Evolutionary conservation across 2,329 filamentous ascomycete species (phyloP).

Genomic region (Fusarium agapanthi): DNA sequence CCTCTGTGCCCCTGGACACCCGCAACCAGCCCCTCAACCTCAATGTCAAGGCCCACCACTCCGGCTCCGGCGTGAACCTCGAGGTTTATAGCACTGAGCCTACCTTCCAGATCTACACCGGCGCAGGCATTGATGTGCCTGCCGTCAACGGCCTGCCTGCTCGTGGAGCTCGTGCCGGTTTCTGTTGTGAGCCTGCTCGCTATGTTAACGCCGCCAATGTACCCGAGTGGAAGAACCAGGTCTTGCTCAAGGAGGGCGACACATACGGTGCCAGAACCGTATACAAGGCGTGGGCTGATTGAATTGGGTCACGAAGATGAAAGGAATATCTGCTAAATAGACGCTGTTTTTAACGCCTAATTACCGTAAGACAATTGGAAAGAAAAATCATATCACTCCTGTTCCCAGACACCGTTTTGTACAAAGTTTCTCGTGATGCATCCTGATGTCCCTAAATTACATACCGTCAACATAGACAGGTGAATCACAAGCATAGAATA

Average conservation of each 20-base stretch:
- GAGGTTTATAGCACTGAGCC: constrained; percentile 93
- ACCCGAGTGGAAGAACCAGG: constrained; percentile 80
- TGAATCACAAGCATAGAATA: background rate
- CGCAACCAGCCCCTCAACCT: constrained; percentile 68
- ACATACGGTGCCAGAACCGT: constrained; percentile 83
- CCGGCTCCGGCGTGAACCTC: constrained; percentile 78
- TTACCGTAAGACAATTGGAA: constrained; percentile 14
- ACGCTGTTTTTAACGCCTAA: constrained; percentile 14
- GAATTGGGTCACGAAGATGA: constrained; percentile 25
- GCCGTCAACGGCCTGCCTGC: constrained; percentile 69
- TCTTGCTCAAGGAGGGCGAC: constrained; percentile 83
- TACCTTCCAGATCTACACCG: constrained; percentile 96
- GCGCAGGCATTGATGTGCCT: constrained; percentile 82
- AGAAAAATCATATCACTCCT: constrained; percentile 4
- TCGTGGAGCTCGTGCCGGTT: constrained; percentile 74
- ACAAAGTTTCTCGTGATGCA: constrained; percentile 28
- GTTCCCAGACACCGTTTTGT: constrained; percentile 11
- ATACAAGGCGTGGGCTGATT: constrained; percentile 85
- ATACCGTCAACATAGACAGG: background rate
- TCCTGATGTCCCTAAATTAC: constrained; percentile 10
- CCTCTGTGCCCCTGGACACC: constrained; percentile 71
- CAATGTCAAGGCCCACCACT: constrained; percentile 78
- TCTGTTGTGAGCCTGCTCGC: constrained; percentile 91
- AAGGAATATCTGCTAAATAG: constrained; percentile 13
- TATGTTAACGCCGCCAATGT: constrained; percentile 91